A percentile compares a stretch with the other conserved stretches of the same genome.
These are phyloP conservation scores for Spathaspora sp. DNA, from an alignment of 805 yeast species.

Conservation along the genomic window DNA sequence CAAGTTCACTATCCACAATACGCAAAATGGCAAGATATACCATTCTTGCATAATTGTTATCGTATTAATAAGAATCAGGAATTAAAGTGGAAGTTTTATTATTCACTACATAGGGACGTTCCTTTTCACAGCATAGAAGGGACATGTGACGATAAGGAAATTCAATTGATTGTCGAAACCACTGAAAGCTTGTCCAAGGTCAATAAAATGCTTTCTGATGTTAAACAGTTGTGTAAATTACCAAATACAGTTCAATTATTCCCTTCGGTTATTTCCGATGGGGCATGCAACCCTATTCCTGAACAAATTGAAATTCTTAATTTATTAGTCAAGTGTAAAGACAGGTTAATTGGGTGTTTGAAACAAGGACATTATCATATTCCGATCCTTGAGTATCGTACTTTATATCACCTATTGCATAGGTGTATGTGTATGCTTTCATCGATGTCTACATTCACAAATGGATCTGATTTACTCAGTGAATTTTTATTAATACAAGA, in stretches of 20 bases:
- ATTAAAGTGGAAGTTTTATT: neutral
- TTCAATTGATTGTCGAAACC: neutral
- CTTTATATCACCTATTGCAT: constrained; percentile 11
- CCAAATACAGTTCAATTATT: constrained; percentile 5
- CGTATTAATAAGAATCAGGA: neutral
- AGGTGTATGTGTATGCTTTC: constrained; percentile 17
- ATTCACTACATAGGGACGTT: neutral
- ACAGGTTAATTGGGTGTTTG: neutral
- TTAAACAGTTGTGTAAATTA: neutral
- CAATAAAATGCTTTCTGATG: neutral
- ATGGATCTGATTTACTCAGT: constrained; percentile 10
- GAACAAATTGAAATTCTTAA: constrained; percentile 11
- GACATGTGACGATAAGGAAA: neutral
- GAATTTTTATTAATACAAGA: constrained; percentile 19
- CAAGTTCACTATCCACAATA: neutral
- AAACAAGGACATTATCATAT: neutral
- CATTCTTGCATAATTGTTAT: neutral
- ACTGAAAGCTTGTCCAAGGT: neutral
- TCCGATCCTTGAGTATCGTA: constrained; percentile 14
- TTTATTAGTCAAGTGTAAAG: constrained; percentile 5
- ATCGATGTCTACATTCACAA: constrained; percentile 16
- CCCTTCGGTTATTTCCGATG: constrained; percentile 8
- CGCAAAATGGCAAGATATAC: neutral
- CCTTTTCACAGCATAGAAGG: neutral
- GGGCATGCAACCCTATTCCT: neutral